These are phyloP conservation scores for Drechslera avenae DNA, from an alignment of 2,329 filamentous ascomycete genomes.

Conservation along the genomic window DNA sequence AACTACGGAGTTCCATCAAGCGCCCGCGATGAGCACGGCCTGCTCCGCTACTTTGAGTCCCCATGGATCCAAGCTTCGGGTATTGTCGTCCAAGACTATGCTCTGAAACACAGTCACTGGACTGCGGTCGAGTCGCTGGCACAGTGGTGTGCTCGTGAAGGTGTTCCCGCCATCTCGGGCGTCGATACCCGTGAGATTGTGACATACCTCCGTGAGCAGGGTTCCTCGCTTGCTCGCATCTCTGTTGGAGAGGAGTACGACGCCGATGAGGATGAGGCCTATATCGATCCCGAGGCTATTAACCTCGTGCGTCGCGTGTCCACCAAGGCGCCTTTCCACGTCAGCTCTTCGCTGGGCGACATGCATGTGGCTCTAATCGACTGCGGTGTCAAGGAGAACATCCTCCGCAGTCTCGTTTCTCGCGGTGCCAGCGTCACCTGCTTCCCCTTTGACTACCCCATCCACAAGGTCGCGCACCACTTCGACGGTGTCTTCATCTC, in stretches of 20 bases:
- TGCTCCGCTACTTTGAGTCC: conserved; percentile 97
- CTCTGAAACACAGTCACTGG: conserved; percentile 96
- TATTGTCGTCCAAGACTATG: conserved; percentile 94
- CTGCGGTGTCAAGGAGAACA: conserved; percentile 99
- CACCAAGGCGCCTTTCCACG: conserved; percentile 97
- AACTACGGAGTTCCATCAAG: conserved; percentile 96
- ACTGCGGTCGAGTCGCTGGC: conserved; percentile 93
- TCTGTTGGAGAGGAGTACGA: conserved; percentile 97
- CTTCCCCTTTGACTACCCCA: conserved; percentile 95
- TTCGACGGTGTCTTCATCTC: conserved; percentile 99
- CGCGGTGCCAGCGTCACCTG: conserved; percentile 91
- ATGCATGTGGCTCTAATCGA: conserved; percentile 94
- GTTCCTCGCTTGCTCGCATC: conserved; percentile 93
- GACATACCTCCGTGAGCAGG: conserved; percentile 92
- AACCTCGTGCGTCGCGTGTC: conserved; percentile 95
- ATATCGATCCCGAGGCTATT: conserved; percentile 92
- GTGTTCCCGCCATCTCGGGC: conserved; percentile 92
- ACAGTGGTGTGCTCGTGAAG: conserved; percentile 95
- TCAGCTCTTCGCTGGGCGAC: conserved; percentile 80
- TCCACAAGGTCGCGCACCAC: conserved; percentile 97
- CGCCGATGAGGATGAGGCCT: conserved; percentile 96
- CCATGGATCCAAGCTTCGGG: conserved; percentile 96
- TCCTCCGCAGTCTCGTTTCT: conserved; percentile 88
- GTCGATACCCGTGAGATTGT: conserved; percentile 98
- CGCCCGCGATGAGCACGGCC: conserved; percentile 82